A percentile compares a stretch with the other conserved stretches of the same genome.
Conservation (phyloP, 805 yeast species). For the Cyberlindnera meyerae region DNA sequence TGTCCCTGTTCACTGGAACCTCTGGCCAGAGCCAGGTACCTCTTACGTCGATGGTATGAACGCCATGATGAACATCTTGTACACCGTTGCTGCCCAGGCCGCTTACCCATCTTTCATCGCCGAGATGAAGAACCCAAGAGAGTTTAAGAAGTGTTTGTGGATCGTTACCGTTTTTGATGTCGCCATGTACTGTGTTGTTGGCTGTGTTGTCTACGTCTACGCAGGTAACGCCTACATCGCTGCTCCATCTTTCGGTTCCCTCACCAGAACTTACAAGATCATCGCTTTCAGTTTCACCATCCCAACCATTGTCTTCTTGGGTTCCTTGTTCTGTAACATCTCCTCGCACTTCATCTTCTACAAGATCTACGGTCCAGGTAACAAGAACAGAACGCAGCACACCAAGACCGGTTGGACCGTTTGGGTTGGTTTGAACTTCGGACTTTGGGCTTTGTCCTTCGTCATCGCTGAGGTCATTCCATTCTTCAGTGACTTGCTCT, state of each 20-base stretch:
- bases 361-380: conserved; percentile 36
- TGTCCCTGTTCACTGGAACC: conserved; percentile 37
- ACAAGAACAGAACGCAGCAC: conserved; percentile 42
- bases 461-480: conserved; percentile 62
- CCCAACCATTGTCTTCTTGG: conserved; percentile 54
- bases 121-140: conserved; percentile 53
- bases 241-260: conserved; percentile 57
- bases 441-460: conserved; percentile 49
- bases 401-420: conserved; percentile 48
- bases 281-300: conserved; percentile 55
- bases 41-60: conserved; percentile 49
- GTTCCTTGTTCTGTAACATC: conserved; percentile 51
- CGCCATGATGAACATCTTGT: conserved; percentile 54
- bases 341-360: conserved; percentile 48
- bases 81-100: conserved; percentile 61
- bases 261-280: conserved; percentile 42
- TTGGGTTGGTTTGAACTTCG: conserved; percentile 42
- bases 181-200: conserved; percentile 46
- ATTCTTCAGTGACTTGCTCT: conserved; percentile 51
- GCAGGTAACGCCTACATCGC: conserved; percentile 50
- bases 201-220: conserved; percentile 54
- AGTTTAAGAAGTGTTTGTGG: conserved; percentile 51
- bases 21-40: conserved; percentile 52
- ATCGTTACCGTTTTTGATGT: conserved; percentile 48
- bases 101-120: conserved; percentile 58